Base-by-base conservation (phyloP, 495 filamentous ascomycete species). In the Platismatia glauca region DNA sequence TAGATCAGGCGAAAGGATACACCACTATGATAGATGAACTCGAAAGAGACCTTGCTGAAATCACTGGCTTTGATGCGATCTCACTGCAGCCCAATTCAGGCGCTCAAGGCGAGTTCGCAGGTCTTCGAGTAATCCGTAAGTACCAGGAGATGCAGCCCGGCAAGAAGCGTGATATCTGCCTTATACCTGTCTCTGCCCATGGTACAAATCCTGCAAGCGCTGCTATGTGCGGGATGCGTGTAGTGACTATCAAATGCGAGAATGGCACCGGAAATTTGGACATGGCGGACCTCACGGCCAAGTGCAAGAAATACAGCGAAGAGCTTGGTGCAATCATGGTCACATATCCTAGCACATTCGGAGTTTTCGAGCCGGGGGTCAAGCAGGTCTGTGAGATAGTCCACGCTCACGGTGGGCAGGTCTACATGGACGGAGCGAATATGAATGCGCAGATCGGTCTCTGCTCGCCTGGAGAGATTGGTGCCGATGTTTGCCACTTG, bases 361-460 rank as follows among this genome's bases (percentile, higher is more conserved):
- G 94, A 68, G 89, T 98, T 12, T 98, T 95, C 71, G 94, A 98
- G 77, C 93, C 95, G 9, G 80, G 86, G 66, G 83, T 96, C 72
- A 96, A 91, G 79, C 81, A 88, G 69, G 94, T 86, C 18, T 96
- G 91, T 71, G 77, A 89, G 44, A 78, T 95, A 41, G 90, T 98
- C 8, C 95, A 98, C 74, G 69, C 85, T 64, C 78, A 94, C 69
- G 95, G 95, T 55, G 94, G 94, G 22, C 90, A 95, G 71, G 94
- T 98, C 33, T 98, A 97, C 77, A 97, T 98, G 94, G 94, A 98
- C 74, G 94, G 94, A 60, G 94, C 94, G 58, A 98, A 98, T 76
- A 93, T 98, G 91, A 98, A 97, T 70, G 94, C 94, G 29, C 94
- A 98, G 73, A 96, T 98, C 64, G 94, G 94, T 2, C 84, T 98